These are phyloP conservation scores for Pseudopithomyces maydicus DNA, from an alignment of 2,329 filamentous ascomycete genomes.

Conservation along the genomic window DNA sequence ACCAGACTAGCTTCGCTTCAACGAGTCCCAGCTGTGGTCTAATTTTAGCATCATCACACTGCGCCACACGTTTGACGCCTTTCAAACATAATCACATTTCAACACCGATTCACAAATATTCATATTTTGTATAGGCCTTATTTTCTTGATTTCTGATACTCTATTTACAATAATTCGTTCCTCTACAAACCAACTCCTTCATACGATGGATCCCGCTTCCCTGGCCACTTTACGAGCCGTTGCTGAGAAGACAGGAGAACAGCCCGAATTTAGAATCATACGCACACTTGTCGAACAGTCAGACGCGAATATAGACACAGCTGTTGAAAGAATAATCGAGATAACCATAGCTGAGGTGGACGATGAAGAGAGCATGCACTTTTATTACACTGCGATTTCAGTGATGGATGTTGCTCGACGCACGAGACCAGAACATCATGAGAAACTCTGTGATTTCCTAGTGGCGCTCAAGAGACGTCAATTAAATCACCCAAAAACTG, in stretches of 20 bases:
- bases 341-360: neutral
- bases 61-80: no score
- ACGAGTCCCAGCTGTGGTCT: no score
- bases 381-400: neutral
- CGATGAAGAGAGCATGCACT: neutral
- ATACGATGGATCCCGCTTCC: no score
- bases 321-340: neutral
- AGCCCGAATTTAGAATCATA: neutral
- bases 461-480: neutral
- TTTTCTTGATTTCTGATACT: no score
- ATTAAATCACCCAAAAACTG: neutral
- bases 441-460: neutral
- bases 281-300: neutral
- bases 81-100: no score
- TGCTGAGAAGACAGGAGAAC: neutral
- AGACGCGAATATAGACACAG: neutral
- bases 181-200: no score
- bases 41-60: no score
- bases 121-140: no score
- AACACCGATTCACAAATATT: no score
- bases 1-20: no score
- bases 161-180: no score
- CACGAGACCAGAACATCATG: neutral
- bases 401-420: neutral
- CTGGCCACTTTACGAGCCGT: no score